Evolutionary conservation across 352 stramenopile species (phyloP), one percentile per base, ranked within the genome.

Genomic region (Pythium utonaiense): DNA sequence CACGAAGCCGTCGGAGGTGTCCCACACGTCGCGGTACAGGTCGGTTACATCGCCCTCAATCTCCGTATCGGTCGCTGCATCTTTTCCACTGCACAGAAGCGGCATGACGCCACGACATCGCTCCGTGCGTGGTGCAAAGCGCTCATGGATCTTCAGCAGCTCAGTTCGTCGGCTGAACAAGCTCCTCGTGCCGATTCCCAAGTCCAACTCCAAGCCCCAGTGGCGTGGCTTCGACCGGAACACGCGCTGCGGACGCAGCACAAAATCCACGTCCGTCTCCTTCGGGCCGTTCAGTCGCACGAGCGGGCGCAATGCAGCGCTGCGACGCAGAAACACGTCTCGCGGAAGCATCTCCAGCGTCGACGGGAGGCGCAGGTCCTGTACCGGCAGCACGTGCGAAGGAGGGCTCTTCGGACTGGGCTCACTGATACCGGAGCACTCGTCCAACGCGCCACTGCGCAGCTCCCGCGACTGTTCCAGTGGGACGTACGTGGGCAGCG

Each of bases 401-500:
- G 53, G 13, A 25, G 16, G 62, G 49, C 9, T 33, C 25, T 10
- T 36, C 40, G 22, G 64, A 55, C 6, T 40, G 30, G 6, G n/a
- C 21, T 19, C 13, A 3, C 19, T 1, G 1, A 24, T n/a, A 6
- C 22, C 16, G 17, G 63, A 62, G n/a, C 71, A 81, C 60, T 90
- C 76, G 44, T 83, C 72, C 17, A 71, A 38, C 13, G 81, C 80
- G 34, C 81, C 78, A 16, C 56, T 53, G n/a, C 76, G 73, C 13
- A 87, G 54, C 28, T 48, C 25, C 2, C 78, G 74, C 34, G 45
- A 52, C 28, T 62, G 33, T 42, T 91, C 78, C 6, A 88, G 58
- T 1, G 80, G 70, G 1, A 91, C 64, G 41, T 92, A 87, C 36
- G 77, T 88, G 1, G 80, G 61, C 41, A 92, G 62, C 24, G 79